Evolutionary conservation across 164 flowering plant genomes (phyloP).

Genomic region (Kingdonia uniflora): DNA sequence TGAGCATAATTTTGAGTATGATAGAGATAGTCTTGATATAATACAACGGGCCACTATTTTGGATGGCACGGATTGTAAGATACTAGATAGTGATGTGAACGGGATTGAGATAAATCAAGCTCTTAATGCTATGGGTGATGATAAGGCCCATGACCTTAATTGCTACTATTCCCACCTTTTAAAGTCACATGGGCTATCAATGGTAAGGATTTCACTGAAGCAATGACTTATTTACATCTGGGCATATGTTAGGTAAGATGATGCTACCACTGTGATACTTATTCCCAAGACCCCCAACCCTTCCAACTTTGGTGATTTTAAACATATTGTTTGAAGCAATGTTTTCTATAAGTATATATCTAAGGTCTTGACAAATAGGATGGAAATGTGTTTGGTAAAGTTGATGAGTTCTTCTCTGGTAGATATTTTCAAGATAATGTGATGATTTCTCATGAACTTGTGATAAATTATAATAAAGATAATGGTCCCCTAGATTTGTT

Average conservation of each 20-base stretch:
- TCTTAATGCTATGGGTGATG: neutral
- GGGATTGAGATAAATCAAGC: neutral
- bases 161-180: neutral
- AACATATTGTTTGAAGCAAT: no score
- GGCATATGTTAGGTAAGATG: no score
- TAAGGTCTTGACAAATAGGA: neutral
- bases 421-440: no score
- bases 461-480: no score
- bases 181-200: neutral
- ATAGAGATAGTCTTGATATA: no score
- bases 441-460: neutral
- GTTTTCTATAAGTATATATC: no score
- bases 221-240: neutral
- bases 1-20: neutral
- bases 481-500: no score
- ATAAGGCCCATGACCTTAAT: neutral
- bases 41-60: neutral
- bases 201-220: neutral
- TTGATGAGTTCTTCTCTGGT: no score
- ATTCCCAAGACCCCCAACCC: no score
- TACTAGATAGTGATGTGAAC: neutral
- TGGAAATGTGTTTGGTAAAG: neutral
- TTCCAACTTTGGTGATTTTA: no score
- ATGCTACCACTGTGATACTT: no score
- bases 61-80: neutral